Evolutionary conservation across 805 yeast genomes (phyloP), one percentile per base, ranked within the genome.

Genomic region (Schwanniomyces occidentalis): DNA sequence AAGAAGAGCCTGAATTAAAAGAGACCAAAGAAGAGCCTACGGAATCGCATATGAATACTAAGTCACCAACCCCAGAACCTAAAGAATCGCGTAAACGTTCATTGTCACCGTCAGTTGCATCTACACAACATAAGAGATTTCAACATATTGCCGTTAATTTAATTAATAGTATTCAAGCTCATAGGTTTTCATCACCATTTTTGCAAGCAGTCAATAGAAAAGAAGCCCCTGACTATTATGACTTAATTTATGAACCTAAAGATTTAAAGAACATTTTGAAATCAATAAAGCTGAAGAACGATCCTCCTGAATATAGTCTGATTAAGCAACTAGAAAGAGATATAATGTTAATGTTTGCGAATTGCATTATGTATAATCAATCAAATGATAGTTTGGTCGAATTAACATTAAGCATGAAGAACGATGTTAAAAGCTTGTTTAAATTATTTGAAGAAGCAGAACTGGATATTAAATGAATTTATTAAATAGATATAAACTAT

Each of bases 301-400:
- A 52, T 8, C 51, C 54, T 6, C 63, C 68, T 2, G 52, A 45
- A 16, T 78, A 77, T 32, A 81, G 80, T 0, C 68, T 72, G 35
- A 73, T 85, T 26, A 66, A 71, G 22, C 79, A 81, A 38, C 62
- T 86, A 15, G 87, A 85, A 45, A 64, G 83, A 32, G 86, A 82
- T 42, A 65, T 86, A 27, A 71, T 81, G 63, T 64, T 81, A 40
- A 84, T 86, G 93, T 84, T 82, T 61, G 83, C 91, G 33, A 86
- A 86, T 56, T 86, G 91, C 12, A 73, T 85, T 12, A 86, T 86
- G 93, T 86, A 80, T 61, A 85, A 86, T 56, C 75, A 75, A 46
- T 70, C 77, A 41, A 78, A 74, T 40, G 75, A 80, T 17, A 87
- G 81, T 35, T 69, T 83, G 41, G 76, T 75, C 27, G 56, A 60